Conservation (phyloP, 805 yeast species). For the Saccharomycopsis olivae region DNA sequence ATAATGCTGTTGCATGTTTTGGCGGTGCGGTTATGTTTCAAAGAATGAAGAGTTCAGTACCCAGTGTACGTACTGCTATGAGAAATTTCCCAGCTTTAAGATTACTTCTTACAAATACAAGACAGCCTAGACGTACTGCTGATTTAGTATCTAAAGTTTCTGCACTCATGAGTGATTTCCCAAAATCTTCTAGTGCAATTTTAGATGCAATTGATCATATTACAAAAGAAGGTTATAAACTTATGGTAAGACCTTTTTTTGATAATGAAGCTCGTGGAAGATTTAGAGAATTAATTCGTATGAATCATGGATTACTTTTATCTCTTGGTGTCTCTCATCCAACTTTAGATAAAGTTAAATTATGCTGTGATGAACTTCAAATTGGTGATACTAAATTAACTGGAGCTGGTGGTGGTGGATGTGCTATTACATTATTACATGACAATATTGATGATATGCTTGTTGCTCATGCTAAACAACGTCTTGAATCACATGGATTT, state of each 20-base stretch:
- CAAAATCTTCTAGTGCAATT: constrained; percentile 45
- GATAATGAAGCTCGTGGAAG: constrained; percentile 30
- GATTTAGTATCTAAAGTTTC: constrained; percentile 72
- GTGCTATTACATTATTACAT: constrained; percentile 75
- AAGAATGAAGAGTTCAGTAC: constrained; percentile 41
- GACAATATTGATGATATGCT: constrained; percentile 30
- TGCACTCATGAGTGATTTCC: constrained; percentile 37
- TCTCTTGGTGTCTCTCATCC: constrained; percentile 92
- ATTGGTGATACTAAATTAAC: constrained; percentile 89
- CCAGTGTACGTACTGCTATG: constrained; percentile 58
- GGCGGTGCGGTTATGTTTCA: constrained; percentile 95
- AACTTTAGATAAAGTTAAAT: constrained; percentile 64
- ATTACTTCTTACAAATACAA: constrained; percentile 73
- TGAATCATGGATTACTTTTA: constrained; percentile 82
- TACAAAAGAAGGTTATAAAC: constrained; percentile 59
- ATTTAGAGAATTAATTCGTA: constrained; percentile 53
- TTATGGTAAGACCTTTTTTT: constrained; percentile 44
- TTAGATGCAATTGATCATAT: constrained; percentile 69
- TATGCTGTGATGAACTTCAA: constrained; percentile 47
- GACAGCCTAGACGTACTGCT: constrained; percentile 81
- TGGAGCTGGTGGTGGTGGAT: constrained; percentile 99
- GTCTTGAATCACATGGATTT: constrained; percentile 40
- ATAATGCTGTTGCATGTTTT: constrained; percentile 88
- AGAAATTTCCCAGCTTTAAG: constrained; percentile 64
- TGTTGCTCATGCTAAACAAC: constrained; percentile 26